Conservation (phyloP, 2,329 filamentous ascomycete genomes). For the Botrytis tulipae region DNA sequence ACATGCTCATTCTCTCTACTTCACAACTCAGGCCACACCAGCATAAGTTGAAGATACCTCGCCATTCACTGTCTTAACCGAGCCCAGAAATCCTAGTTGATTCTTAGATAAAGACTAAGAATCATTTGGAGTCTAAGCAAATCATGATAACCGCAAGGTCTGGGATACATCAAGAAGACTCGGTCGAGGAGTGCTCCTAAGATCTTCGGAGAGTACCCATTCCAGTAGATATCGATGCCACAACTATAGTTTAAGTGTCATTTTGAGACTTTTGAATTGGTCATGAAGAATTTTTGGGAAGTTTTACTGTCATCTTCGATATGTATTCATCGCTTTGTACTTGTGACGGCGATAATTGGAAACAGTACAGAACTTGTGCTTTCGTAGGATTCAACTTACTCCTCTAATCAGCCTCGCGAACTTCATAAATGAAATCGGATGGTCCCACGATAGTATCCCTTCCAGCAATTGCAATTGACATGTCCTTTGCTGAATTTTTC, state of each 20-base stretch:
- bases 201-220: too few species aligned
- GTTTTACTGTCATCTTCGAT: not conserved
- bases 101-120: not conserved
- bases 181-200: too few species aligned
- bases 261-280: not conserved
- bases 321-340: not conserved
- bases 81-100: accelerated
- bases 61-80: accelerated
- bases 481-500: not conserved
- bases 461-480: not conserved
- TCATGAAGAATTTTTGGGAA: not conserved
- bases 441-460: not conserved
- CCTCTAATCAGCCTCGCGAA: too few species aligned
- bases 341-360: not conserved
- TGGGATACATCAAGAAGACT: too few species aligned
- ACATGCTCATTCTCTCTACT: too few species aligned
- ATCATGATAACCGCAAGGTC: not conserved
- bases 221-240: too few species aligned
- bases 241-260: too few species aligned
- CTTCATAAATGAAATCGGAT: not conserved
- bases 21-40: accelerated
- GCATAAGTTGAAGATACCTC: accelerated
- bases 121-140: not conserved
- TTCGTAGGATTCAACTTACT: not conserved
- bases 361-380: not conserved